Percentiles rank a stretch among this genome's conserved stretches.
phyloP scores from a whole-genome alignment of 441 rosid genomes.

The Corymbia calophylla region DNA sequence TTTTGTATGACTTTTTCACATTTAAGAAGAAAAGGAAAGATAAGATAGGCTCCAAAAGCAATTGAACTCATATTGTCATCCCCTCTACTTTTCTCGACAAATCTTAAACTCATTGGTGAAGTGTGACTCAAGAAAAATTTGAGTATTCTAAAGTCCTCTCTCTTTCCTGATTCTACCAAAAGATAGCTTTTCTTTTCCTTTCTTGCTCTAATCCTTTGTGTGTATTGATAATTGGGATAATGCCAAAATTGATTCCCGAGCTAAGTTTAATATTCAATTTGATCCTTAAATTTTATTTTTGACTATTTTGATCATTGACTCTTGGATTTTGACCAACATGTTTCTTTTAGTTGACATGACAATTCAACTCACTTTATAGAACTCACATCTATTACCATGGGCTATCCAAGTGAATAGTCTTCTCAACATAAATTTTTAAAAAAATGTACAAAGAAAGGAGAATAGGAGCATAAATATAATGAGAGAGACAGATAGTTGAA shows the following conservation, averaged over 20 bases:
- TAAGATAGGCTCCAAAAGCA: not conserved
- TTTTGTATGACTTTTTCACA: not conserved
- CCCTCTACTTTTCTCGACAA: not conserved
- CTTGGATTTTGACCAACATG: not conserved
- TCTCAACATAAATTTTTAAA: not conserved
- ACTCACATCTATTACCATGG: not conserved
- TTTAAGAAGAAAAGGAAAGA: not conserved
- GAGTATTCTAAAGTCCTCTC: not conserved
- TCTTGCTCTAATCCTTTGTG: not conserved
- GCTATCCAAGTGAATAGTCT: not conserved
- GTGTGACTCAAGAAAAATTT: not conserved
- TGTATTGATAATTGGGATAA: not conserved
- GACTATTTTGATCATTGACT: not conserved
- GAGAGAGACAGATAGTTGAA: not conserved
- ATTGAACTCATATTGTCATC: not conserved
- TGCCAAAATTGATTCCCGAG: accelerated
- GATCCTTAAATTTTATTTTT: not conserved
- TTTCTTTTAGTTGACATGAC: not conserved
- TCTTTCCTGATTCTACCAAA: not conserved
- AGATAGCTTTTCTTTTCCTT: not conserved
- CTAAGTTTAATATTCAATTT: not conserved
- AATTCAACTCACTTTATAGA: not conserved
- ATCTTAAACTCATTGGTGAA: not conserved
- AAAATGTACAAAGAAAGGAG: not conserved
- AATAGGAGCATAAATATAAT: not conserved